Base-by-base conservation (phyloP, 2,329 filamentous ascomycete genomes). In the Pseudocercospora vitis region DNA sequence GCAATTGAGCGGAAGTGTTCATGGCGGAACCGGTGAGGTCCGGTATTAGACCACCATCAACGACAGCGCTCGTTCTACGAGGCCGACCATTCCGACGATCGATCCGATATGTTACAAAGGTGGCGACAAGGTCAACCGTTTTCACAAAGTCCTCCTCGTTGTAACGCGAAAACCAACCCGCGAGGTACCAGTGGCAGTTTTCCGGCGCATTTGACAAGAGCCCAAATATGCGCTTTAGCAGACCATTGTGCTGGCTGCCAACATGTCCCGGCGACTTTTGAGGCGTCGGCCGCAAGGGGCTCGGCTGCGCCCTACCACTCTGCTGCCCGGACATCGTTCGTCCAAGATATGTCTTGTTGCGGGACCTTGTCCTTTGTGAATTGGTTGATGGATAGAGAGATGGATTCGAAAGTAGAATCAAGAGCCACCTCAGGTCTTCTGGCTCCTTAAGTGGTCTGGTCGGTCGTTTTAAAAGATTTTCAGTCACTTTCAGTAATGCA, bases 191-290 rank as follows among this genome's bases (percentile, higher is more conserved):
- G 63, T 95, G 91, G 61, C 88, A 91, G 53, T 86, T 81, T 53
- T 83, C 81, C 0, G 89, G 80, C 9, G 88, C 77, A 68, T 95
- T 89, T 1, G 89, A 87, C 19, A 95, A 68, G 7, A 96, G 74
- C 0, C 91, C 91, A 21, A 95, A 71, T 32, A 95, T 85, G 31
- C 91, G 83, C 70, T 96, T 96, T 63, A 95, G 82, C 49, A 96
- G 87, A 3, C 87, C 87, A 2, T 88, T 91, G 70, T 95, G 88
- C 55, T 88, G 83, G 1, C 85, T 86, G 21, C 81, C 77, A 14
- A 72, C 72, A 14, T 71, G 68, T 37, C 64, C 65, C 4, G 59
- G 45, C n/a, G 66, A 55, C 35, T 63, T 69, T 29, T 60, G 61
- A 3, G 64, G 56, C 16, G 65, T 60, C 33, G 59, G 50, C 24